Evolutionary conservation across 495 filamentous ascomycete species (phyloP).

Genomic region (Tuber brumale): DNA sequence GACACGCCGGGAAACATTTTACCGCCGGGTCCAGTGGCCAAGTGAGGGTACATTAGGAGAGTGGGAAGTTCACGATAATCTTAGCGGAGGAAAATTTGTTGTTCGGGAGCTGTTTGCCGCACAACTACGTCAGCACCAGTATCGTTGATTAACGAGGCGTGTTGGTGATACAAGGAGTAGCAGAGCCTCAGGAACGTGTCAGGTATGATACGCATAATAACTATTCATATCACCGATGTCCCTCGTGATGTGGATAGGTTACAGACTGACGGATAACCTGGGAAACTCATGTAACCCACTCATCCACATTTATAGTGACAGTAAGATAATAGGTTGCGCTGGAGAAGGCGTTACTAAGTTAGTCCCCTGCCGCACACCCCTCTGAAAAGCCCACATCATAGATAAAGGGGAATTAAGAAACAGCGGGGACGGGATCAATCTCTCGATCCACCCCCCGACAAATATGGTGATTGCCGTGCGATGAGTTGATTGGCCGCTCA

Average conservation of each 20-base stretch:
- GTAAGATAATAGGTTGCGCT: neutral
- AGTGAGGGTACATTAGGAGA: neutral
- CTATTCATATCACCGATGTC: neutral
- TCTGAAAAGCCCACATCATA: neutral
- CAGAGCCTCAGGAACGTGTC: conserved; percentile 4
- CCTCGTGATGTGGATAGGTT: neutral
- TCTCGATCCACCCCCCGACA: neutral
- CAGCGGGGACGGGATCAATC: neutral
- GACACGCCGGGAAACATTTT: neutral
- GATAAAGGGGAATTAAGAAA: neutral
- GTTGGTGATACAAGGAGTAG: neutral
- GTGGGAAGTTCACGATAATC: neutral
- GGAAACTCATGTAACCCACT: neutral
- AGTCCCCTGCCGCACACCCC: neutral
- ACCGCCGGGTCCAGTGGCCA: neutral
- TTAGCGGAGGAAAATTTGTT: neutral
- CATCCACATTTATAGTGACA: neutral
- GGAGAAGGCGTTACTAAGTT: neutral
- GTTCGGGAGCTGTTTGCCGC: neutral
- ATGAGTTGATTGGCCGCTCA: neutral
- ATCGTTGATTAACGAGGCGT: neutral
- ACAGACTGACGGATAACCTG: neutral
- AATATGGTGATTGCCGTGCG: neutral
- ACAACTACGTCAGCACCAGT: neutral
- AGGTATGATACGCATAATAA: neutral